These are phyloP conservation scores for Phytophthora melonis DNA, from an alignment of 352 stramenopile genomes.

Conservation along the genomic window DNA sequence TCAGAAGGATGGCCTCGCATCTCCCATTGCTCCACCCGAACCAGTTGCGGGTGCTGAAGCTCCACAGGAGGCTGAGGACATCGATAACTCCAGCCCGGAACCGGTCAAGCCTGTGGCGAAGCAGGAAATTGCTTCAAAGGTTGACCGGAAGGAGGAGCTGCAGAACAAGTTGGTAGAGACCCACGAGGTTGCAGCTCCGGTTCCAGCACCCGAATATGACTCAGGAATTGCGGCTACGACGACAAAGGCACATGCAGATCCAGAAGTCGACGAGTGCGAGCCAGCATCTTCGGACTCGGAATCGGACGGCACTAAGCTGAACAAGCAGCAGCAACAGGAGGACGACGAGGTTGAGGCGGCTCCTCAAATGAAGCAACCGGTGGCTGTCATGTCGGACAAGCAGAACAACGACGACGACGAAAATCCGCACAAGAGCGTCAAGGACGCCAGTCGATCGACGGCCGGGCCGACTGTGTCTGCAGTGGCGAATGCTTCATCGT, in stretches of 20 bases:
- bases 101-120: not conserved
- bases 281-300: constrained; percentile 42
- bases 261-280: constrained; percentile 55
- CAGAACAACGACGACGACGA: constrained; percentile 49
- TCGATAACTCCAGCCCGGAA: not conserved
- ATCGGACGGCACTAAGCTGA: constrained; percentile 28
- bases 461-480: not conserved
- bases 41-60: not conserved
- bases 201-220: constrained; percentile 9
- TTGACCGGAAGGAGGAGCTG: constrained; percentile 1
- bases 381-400: constrained; percentile 8
- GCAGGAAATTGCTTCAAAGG: not conserved
- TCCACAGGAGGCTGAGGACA: constrained; percentile 13
- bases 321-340: constrained; percentile 30
- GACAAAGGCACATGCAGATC: constrained; percentile 26
- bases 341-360: constrained; percentile 24
- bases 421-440: constrained; percentile 36
- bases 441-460: constrained; percentile 50
- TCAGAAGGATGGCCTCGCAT: constrained; percentile 53
- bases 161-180: not conserved
- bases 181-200: not conserved
- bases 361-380: constrained; percentile 12
- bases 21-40: constrained; percentile 9
- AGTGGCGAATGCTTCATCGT: constrained; percentile 4
- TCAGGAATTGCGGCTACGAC: constrained; percentile 5